Conservation (phyloP, 169 alveolate genomes). For the Eimeria brunetti region DNA sequence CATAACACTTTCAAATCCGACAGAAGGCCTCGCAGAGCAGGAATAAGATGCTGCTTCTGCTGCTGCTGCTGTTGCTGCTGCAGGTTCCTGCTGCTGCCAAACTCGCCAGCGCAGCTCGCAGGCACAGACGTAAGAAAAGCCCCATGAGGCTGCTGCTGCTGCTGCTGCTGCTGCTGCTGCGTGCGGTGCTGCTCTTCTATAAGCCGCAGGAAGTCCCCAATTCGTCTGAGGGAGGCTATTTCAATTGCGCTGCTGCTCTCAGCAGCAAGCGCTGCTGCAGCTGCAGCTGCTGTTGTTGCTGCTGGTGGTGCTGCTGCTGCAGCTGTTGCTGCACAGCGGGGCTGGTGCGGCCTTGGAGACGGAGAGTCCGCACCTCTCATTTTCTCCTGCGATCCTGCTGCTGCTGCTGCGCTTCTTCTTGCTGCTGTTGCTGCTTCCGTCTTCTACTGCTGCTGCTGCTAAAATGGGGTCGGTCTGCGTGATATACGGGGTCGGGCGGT, state of each 20-base stretch:
- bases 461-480: not conserved
- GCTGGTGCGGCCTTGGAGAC: slow-evolving; percentile 32
- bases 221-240: slow-evolving; percentile 49
- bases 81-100: not conserved
- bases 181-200: slow-evolving; percentile 44
- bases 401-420: not conserved
- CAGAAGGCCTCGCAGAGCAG: slow-evolving; percentile 50
- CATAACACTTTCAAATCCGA: slow-evolving; percentile 45
- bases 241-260: slow-evolving; percentile 46
- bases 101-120: not conserved
- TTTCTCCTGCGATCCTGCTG: not conserved
- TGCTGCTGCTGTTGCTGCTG: slow-evolving; percentile 52
- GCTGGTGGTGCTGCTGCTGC: slow-evolving; percentile 26
- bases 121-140: not conserved
- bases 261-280: slow-evolving; percentile 67
- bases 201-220: slow-evolving; percentile 45
- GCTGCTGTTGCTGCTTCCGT: slow-evolving; percentile 9
- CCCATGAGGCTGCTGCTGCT: slow-evolving; percentile 23
- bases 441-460: not conserved
- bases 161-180: slow-evolving; percentile 66
- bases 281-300: not conserved
- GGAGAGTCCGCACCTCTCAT: slow-evolving; percentile 41
- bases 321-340: slow-evolving; percentile 5
- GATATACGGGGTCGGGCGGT: not conserved
- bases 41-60: slow-evolving; percentile 53